Evolutionary conservation across 139 green algal species (phyloP), one percentile per base, ranked within the genome.

Genomic region (Mesotaenium endlicherianum): DNA sequence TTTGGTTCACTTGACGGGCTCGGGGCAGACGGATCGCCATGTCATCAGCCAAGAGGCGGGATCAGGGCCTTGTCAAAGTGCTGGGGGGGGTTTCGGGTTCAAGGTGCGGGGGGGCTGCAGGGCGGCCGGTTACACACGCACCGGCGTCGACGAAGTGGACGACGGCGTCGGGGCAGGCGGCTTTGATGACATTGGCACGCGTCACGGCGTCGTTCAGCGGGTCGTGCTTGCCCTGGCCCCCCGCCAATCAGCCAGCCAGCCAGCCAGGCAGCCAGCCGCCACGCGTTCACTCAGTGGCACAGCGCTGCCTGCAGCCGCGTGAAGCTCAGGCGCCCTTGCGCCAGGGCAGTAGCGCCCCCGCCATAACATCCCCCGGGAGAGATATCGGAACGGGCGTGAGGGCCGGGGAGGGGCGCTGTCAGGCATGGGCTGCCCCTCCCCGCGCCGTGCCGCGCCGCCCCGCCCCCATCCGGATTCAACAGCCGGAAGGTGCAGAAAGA

Each of bases 181-280:
- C 40, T 4, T 43, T 49, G 42, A 97, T 77, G 40, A 91, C 67
- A 5, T 79, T 43, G 0, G 94, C 92, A 1, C 94, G 80, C 0
- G 59, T 78, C 36, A 77, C 55, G 3, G 95, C 93, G 70, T 97
- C 91, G 75, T 97, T 97, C 36, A 98, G 82, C 0, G 95, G 93
- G 87, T 98, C 95, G 41, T 88, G 75, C 1, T 40, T 26, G 26
- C 90, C 89, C 60, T 91, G 83, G 26, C 20, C 50, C 20, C 20
- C 20, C 50, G 20, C 20, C 50, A 64, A 64, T 64, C n/a, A 64
- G 49, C 26, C 17, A 31, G 31, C 17, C 16, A 75, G 17, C 30
- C 14, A 75, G 30, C 17, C 34, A 40, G 17, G 26, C 17, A 75
- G 16, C 34, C 64, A 57, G 16, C 16, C 64, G 14, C 17, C 17